phyloP scores from a whole-genome alignment of 2,329 filamentous ascomycete genomes.

The Apiospora phragmitis region DNA sequence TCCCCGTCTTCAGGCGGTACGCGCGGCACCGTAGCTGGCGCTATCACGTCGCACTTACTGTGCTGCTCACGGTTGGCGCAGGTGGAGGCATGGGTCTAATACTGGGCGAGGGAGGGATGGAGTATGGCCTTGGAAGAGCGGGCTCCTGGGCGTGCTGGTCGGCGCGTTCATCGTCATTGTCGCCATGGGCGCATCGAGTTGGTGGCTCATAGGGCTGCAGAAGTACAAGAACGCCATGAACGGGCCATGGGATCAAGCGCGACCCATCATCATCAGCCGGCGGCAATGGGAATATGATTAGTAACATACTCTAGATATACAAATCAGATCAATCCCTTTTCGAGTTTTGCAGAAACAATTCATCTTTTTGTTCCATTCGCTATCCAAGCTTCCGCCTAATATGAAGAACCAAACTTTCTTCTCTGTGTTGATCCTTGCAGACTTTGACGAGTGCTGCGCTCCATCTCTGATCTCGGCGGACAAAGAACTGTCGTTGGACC shows the following conservation, averaged over 20 bases:
- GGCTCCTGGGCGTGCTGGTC: conserved; percentile 71
- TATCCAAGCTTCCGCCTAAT: neutral
- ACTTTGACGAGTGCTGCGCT: neutral
- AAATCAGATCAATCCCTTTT: neutral
- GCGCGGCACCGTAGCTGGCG: conserved; percentile 79
- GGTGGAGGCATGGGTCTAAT: conserved; percentile 74
- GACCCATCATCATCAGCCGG: conserved; percentile 78
- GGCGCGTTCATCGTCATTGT: conserved; percentile 74
- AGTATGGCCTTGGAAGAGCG: conserved; percentile 53
- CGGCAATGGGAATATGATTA: conserved; percentile 52
- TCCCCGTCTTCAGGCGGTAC: conserved; percentile 94
- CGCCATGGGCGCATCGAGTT: conserved; percentile 90
- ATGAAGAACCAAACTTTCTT: neutral
- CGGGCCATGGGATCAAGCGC: conserved; percentile 94
- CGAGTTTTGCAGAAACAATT: neutral
- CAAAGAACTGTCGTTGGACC: neutral
- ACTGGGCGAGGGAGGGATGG: conserved; percentile 44
- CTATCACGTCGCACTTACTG: conserved; percentile 77
- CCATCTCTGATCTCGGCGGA: neutral
- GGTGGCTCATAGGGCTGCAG: conserved; percentile 96
- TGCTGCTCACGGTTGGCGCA: conserved; percentile 74
- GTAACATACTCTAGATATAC: neutral
- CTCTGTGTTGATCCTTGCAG: neutral
- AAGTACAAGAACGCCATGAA: conserved; percentile 99
- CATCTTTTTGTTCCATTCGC: too few species aligned